A percentile compares a stretch with the other conserved stretches of the same genome.
Conservation (phyloP, 441 rosid species). For the Brassica balearica region DNA sequence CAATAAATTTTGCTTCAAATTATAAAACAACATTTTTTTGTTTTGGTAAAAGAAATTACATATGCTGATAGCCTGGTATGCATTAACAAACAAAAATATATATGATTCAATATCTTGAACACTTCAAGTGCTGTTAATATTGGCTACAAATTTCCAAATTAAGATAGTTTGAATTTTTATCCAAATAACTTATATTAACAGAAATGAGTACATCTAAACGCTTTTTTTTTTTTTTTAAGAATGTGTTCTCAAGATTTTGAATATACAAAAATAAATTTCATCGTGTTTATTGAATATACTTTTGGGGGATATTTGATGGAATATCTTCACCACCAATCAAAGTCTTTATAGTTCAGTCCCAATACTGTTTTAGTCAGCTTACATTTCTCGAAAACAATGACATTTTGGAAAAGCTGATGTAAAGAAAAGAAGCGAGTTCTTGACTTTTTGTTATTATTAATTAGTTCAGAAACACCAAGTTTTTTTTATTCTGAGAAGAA, state of each 20-base stretch:
- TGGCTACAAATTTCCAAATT: background rate
- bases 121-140: background rate
- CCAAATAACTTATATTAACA: background rate
- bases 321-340: background rate
- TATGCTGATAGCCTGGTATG: background rate
- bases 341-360: background rate
- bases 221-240: background rate
- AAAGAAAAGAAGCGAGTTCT: background rate
- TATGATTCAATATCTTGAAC: background rate
- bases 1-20: too few species aligned
- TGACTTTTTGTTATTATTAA: background rate
- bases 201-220: background rate
- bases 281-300: background rate
- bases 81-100: background rate
- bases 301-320: background rate
- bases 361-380: background rate
- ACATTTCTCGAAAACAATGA: background rate
- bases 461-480: slow-evolving; percentile 1
- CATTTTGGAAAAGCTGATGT: slow-evolving; percentile 8
- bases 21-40: background rate
- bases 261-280: background rate
- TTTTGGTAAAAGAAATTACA: background rate
- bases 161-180: background rate
- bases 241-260: background rate
- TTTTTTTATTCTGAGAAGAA: background rate